phyloP scores from a whole-genome alignment of 2,329 filamentous ascomycete genomes.

The Cladorrhinum sp. region DNA sequence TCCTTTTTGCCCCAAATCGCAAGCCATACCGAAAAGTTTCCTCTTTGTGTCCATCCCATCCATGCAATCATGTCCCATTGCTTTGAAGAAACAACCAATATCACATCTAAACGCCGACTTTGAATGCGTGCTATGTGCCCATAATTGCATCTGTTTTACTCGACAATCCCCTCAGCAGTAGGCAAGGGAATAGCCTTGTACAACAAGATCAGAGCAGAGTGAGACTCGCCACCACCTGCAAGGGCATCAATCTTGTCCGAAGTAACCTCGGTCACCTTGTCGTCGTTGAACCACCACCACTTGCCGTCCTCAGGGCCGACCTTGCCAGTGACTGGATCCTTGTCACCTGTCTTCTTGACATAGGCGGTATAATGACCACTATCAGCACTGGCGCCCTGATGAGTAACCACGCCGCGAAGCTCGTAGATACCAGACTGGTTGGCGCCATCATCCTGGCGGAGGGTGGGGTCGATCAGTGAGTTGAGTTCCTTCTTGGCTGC shows the following conservation, averaged over 20 bases:
- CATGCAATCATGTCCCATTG: too few species aligned
- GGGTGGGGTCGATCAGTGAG: conserved; percentile 69
- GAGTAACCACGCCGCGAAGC: conserved; percentile 87
- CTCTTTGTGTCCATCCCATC: too few species aligned
- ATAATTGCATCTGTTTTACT: conserved; percentile 10
- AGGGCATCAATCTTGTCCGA: conserved; percentile 87
- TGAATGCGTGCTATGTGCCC: background rate
- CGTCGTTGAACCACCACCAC: conserved; percentile 99
- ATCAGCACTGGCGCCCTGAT: conserved; percentile 94
- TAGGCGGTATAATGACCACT: conserved; percentile 98
- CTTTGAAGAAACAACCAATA: background rate
- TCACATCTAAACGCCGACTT: background rate
- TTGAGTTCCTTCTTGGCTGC: conserved; percentile 85
- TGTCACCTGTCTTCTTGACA: conserved; percentile 80
- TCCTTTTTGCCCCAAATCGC: too few species aligned
- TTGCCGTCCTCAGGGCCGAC: conserved; percentile 80
- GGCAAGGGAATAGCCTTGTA: conserved; percentile 73
- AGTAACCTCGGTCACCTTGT: conserved; percentile 90
- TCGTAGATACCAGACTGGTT: conserved; percentile 97
- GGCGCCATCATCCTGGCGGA: conserved; percentile 73
- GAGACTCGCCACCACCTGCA: conserved; percentile 82
- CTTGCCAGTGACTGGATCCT: conserved; percentile 75
- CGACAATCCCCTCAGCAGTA: conserved; percentile 45
- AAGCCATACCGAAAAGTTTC: too few species aligned
- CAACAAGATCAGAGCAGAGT: conserved; percentile 76